phyloP scores from a whole-genome alignment of 805 yeast genomes.

The Danielia oregonensis region DNA sequence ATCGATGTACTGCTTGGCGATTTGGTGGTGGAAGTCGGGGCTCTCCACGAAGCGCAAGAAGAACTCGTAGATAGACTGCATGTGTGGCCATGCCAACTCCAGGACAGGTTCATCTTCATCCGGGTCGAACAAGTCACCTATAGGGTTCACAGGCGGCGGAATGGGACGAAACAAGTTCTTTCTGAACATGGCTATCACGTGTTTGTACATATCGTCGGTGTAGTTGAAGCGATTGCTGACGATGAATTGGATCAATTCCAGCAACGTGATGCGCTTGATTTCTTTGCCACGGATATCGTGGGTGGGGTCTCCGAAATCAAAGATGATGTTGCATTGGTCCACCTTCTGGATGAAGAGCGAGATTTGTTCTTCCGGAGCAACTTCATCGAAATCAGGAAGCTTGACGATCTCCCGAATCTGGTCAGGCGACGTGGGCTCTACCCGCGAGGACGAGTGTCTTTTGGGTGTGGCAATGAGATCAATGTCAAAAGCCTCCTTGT shows the following conservation, averaged over 20 bases:
- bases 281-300: conserved; percentile 91
- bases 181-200: conserved; percentile 86
- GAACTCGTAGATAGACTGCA: conserved; percentile 95
- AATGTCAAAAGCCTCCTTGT: conserved; percentile 65
- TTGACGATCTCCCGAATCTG: conserved; percentile 51
- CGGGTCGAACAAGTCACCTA: conserved; percentile 94
- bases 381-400: conserved; percentile 86
- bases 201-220: conserved; percentile 86
- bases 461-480: conserved; percentile 79
- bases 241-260: conserved; percentile 85
- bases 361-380: conserved; percentile 70
- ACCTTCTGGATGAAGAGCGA: conserved; percentile 81
- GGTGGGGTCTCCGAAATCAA: conserved; percentile 92
- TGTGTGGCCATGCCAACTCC: conserved; percentile 98
- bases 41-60: conserved; percentile 89
- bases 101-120: conserved; percentile 98
- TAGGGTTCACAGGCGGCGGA: conserved; percentile 97
- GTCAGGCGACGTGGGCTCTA: conserved; percentile 63
- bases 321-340: conserved; percentile 91
- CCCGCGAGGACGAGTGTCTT: conserved; percentile 88
- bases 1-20: conserved; percentile 92
- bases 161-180: conserved; percentile 89
- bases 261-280: conserved; percentile 78
- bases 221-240: conserved; percentile 77
- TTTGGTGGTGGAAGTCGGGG: conserved; percentile 89